Evolutionary conservation across 2,329 filamentous ascomycete species (phyloP).

Genomic region (Fusarium devonianum): DNA sequence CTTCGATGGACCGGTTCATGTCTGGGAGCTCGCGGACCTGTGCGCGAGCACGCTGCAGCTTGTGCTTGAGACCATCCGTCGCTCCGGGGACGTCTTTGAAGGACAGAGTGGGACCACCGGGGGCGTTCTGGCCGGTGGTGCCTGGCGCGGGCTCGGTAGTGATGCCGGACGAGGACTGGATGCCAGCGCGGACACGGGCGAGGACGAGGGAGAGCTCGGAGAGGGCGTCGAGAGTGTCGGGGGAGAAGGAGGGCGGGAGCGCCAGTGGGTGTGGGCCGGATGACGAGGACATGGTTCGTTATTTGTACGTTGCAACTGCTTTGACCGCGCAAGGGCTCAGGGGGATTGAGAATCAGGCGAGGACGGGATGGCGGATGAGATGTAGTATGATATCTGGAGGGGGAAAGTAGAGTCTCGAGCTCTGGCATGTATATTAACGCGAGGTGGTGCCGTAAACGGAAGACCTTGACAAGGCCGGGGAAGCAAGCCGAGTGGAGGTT

Average conservation of each 20-base stretch:
- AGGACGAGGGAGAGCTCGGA: constrained; percentile 83
- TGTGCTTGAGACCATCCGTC: constrained; percentile 80
- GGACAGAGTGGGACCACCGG: constrained; percentile 50
- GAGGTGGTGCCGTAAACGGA: background rate
- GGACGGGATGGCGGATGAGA: constrained; percentile 15
- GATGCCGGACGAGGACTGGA: constrained; percentile 51
- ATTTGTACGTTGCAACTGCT: constrained; percentile 13
- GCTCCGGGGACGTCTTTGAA: constrained; percentile 81
- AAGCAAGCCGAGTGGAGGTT: constrained; percentile 24
- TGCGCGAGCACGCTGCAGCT: constrained; percentile 78
- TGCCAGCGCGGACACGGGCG: constrained; percentile 69
- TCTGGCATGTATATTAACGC: constrained; percentile 9
- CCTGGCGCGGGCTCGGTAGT: constrained; percentile 50
- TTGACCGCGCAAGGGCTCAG: constrained; percentile 18
- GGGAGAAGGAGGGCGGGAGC: constrained; percentile 72
- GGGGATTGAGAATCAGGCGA: constrained; percentile 22
- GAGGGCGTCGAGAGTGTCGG: constrained; percentile 84
- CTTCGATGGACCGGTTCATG: constrained; percentile 68
- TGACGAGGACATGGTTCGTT: constrained; percentile 43
- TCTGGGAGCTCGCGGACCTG: constrained; percentile 73
- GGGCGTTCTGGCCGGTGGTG: constrained; percentile 45
- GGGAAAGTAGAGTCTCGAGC: constrained; percentile 4
- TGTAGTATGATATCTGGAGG: constrained; percentile 23
- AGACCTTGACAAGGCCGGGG: constrained; percentile 12
- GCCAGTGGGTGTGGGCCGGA: constrained; percentile 53